Evolutionary conservation across 192 early-diverging fungal species (phyloP), one percentile per base, ranked within the genome.

Genomic region (Allomyces javanicus): DNA sequence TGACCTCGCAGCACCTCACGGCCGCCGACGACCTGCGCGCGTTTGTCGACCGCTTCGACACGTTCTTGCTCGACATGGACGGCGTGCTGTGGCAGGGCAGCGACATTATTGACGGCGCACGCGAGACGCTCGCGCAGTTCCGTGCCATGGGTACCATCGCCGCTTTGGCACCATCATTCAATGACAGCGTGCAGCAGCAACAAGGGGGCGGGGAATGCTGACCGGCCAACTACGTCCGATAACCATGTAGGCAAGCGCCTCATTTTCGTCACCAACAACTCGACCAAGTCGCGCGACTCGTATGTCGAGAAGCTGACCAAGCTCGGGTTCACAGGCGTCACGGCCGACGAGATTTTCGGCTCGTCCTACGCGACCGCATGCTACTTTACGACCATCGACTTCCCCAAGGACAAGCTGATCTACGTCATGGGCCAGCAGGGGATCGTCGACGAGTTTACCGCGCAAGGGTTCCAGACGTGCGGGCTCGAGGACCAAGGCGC

Each of bases 231-330:
- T 7, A 7, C 33, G 33, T 40, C 33, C 33, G 33, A 40, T 40
- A 40, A 40, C 33, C 33, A 40, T 40, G 33, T 40, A 83, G 89
- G 87, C 40, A 99, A 99, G 76, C 82, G 83, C 26, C 69, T 97
- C n/a, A 77, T 96, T 55, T 99, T 96, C 75, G 94, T 99, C 22
- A 92, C 96, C 43, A 99, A 99, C 83, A 99, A 99, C 79, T 90
- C 87, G 73, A 86, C 89, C 50, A 92, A 88, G 63, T 94, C 93
- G 22, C 85, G 96, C 27, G 70, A 71, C 11, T 75, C 80, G 64
- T 94, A 94, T 69, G 70, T 87, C 24, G 76, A 83, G 44, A 96
- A 96, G 79, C 94, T 99, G 72, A 69, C 77, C 62, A 79, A 74
- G 62, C 73, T 96, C 9, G 87, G 88, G 26, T 90, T 99, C 55